phyloP scores from a whole-genome alignment of 2,329 filamentous ascomycete species.

The Zarea fungicola region DNA sequence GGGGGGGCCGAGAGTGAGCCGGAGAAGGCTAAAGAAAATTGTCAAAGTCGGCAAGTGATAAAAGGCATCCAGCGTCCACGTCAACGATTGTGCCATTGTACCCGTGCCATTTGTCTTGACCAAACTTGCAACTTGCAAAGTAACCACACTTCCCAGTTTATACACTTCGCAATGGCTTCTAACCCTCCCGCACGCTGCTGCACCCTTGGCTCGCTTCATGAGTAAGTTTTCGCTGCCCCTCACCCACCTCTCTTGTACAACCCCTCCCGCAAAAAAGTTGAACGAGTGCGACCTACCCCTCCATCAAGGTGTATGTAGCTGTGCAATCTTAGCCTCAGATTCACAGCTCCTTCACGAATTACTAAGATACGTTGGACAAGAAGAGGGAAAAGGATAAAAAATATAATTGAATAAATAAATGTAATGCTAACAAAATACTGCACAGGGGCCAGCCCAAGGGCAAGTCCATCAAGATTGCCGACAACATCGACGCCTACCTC shows the following conservation, averaged over 20 bases:
- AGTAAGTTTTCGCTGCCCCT: constrained; percentile 34
- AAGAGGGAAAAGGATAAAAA: not conserved
- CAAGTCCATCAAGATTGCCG: constrained; percentile 38
- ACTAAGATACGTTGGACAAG: not conserved
- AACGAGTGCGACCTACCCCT: not conserved
- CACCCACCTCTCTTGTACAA: not conserved
- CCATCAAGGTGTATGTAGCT: not conserved
- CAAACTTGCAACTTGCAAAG: not conserved
- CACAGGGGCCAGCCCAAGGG: constrained; percentile 44
- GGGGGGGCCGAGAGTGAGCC: not conserved
- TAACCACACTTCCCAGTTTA: too few relatives aligned
- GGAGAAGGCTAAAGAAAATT: too few relatives aligned
- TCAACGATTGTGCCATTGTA: not conserved
- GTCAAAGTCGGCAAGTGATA: too few relatives aligned
- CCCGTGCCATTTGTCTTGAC: too few relatives aligned
- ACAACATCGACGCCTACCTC: constrained; percentile 18
- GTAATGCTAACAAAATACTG: constrained; percentile 1
- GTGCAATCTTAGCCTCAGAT: not conserved
- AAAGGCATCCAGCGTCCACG: constrained; percentile 2
- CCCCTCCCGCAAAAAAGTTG: not conserved
- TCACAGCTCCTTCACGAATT: not conserved
- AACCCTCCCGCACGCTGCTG: constrained; percentile 49
- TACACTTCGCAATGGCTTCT: constrained; percentile 48
- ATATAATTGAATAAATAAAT: too few relatives aligned
- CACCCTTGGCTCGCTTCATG: constrained; percentile 45